A percentile compares a stretch with the other conserved stretches of the same genome.
These are phyloP conservation scores for Musa schizocarpa DNA, from an alignment of 176 grass and related monocot species.

Conservation along the genomic window DNA sequence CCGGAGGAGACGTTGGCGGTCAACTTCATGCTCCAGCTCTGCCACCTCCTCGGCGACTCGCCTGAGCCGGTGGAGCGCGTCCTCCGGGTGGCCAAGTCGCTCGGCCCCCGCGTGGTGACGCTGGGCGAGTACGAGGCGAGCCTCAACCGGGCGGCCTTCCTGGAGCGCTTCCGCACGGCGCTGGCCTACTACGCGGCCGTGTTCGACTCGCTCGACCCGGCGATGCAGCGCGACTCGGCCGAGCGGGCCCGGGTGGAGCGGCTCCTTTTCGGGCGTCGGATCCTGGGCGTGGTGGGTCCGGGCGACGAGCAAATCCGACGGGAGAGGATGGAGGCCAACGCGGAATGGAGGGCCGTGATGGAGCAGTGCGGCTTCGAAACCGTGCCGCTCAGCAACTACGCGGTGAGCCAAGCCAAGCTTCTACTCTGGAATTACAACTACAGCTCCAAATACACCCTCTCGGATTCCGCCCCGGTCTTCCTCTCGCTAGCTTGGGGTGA, in stretches of 20 bases:
- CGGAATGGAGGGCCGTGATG: conserved; percentile 65
- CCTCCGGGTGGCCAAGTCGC: conserved; percentile 60
- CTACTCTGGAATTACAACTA: conserved; percentile 90
- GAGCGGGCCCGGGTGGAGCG: conserved; percentile 62
- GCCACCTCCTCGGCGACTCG: conserved; percentile 68
- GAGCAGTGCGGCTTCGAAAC: conserved; percentile 56
- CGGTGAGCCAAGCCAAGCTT: conserved; percentile 82
- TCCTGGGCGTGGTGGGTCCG: conserved; percentile 40
- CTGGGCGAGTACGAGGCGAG: conserved; percentile 79
- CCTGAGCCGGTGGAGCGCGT: conserved; percentile 40
- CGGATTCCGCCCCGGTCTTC: conserved; percentile 43
- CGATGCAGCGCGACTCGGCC: conserved; percentile 54
- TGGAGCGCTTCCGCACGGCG: conserved; percentile 55
- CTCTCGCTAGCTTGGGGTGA: conserved; percentile 73
- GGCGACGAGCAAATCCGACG: conserved; percentile 45
- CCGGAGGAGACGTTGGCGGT: conserved; percentile 57
- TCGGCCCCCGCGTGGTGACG: conserved; percentile 59
- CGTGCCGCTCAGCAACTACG: conserved; percentile 71
- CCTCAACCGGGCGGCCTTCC: conserved; percentile 52
- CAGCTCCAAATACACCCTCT: conserved; percentile 70
- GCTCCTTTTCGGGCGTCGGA: conserved; percentile 65
- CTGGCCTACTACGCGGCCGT: conserved; percentile 65
- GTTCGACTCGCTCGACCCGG: conserved; percentile 79
- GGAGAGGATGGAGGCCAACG: conserved; percentile 54
- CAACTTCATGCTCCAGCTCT: conserved; percentile 96